Base-by-base conservation (phyloP, 2,329 filamentous ascomycete genomes). In the Aureobasidium sp. region DNA sequence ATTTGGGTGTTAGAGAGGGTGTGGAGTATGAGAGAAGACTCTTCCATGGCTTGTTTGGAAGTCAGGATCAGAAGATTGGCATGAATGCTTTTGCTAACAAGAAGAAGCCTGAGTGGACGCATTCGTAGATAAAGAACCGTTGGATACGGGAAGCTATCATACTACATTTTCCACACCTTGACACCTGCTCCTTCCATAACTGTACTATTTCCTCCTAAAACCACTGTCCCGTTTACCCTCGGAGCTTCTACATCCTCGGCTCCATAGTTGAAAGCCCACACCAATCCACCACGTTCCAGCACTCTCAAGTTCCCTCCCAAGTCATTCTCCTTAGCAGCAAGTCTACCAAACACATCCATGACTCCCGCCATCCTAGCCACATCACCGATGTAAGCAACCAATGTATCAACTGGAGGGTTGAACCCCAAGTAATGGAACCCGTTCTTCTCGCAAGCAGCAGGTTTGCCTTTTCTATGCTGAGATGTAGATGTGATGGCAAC, bases 21-120 rank as follows among this genome's bases (percentile, higher is more conserved):
- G 89, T 99, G 1, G 94, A 99, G 78, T 97, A 86, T 77, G 94
- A 99, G 83, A 83, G 94, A 72, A 84, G 92, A 59, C 82, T 97
- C 37, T 99, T 99, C 81, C 94, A 99, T 77, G 84, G 87, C 29
- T 72, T 97, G 71, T 99, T 99, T 78, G 94, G 93, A 26, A 96
- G 89, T 73, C 84, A 90, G 78, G 94, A 99, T 76, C 94, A 99
- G 78, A 99, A 97, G 82, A 90, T 97, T 74, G 92, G 91, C 13
- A 87, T 97, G 94, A 87, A 87, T 74, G 94, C 94, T 13, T 99
- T 99, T 81, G 89, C 90, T 1, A 89, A 92, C 77, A 97, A 97
- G 86, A 85, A 89, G 79, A 95, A 95, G 83, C 79, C 94, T 0
- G 86, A 94, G 74, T 99, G 94, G 93, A 86, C 83, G 65, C 82